phyloP scores from a whole-genome alignment of 2,329 filamentous ascomycete species.

The Aspergillus texensis region DNA sequence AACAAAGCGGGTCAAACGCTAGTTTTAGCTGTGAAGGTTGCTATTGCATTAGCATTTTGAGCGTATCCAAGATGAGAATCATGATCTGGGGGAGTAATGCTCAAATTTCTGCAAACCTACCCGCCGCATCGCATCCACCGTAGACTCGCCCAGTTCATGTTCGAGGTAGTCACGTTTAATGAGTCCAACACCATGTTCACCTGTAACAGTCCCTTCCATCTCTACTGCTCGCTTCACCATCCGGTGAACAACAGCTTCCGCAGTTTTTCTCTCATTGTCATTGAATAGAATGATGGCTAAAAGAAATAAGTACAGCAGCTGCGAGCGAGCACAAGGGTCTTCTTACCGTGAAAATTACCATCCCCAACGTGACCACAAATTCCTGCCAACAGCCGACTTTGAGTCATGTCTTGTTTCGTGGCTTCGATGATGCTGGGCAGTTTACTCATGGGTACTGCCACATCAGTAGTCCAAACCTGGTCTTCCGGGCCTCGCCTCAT shows the following conservation, averaged over 20 bases:
- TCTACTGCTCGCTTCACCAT: slow-evolving; percentile 72
- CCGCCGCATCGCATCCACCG: slow-evolving; percentile 67
- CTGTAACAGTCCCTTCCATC: slow-evolving; percentile 72
- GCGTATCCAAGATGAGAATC: not conserved
- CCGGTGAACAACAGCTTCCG: slow-evolving; percentile 63
- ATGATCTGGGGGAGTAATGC: not conserved
- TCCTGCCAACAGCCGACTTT: slow-evolving; percentile 63
- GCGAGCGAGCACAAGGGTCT: slow-evolving; percentile 21
- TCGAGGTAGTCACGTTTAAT: slow-evolving; percentile 68
- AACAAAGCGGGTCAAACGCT: slow-evolving; percentile 66
- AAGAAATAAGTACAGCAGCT: not conserved
- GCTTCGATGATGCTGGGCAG: slow-evolving; percentile 73
- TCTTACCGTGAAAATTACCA: slow-evolving; percentile 70
- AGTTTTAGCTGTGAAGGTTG: slow-evolving; percentile 56
- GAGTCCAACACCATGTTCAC: slow-evolving; percentile 71
- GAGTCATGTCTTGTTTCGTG: slow-evolving; percentile 66
- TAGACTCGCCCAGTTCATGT: slow-evolving; percentile 63
- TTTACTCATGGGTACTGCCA: slow-evolving; percentile 73
- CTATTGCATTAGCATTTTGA: slow-evolving; percentile 20
- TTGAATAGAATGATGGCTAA: slow-evolving; percentile 65
- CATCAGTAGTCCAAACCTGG: slow-evolving; percentile 77
- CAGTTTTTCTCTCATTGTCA: slow-evolving; percentile 57
- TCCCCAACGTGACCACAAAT: slow-evolving; percentile 77
- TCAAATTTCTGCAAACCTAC: slow-evolving; percentile 41
- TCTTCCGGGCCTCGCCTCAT: slow-evolving; percentile 62